Evolutionary conservation across 2,329 filamentous ascomycete genomes (phyloP).

Genomic region (Trichoderma pleuroti): DNA sequence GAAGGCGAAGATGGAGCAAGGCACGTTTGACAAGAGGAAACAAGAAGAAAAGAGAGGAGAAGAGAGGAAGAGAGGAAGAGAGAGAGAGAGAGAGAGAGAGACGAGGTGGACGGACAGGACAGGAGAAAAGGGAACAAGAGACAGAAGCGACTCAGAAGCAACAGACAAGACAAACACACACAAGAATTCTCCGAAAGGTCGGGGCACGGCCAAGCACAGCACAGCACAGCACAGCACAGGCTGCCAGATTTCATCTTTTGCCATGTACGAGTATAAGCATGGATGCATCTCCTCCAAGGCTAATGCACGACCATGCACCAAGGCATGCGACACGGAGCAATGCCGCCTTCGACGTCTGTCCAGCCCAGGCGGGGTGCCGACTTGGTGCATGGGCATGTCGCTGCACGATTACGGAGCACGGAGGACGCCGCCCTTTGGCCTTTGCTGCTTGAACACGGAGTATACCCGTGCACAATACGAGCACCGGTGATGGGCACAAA

Average conservation of each 20-base stretch:
- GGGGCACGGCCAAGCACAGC: not conserved
- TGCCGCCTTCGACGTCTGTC: not conserved
- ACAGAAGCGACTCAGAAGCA: not conserved
- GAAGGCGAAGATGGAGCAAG: not conserved
- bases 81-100: not conserved
- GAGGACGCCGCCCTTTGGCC: slow-evolving; percentile 1
- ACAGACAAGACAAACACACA: not conserved
- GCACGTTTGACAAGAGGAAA: not conserved
- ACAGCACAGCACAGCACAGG: not conserved
- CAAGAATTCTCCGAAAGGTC: slow-evolving; percentile 1
- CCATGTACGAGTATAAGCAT: too few species aligned
- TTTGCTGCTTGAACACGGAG: not conserved
- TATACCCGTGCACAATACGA: not conserved
- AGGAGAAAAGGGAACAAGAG: not conserved
- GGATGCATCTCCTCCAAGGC: not conserved
- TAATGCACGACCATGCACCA: not conserved
- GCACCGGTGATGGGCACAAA: not conserved
- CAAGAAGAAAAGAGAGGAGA: not conserved
- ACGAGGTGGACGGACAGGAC: not conserved
- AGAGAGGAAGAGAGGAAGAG: not conserved
- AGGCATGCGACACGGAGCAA: slow-evolving; percentile 3
- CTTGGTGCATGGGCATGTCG: not conserved
- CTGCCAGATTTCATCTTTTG: not conserved
- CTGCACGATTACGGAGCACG: slow-evolving; percentile 9
- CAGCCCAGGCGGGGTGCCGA: not conserved